Evolutionary conservation across 2,329 filamentous ascomycete species (phyloP).

Genomic region (Fusarium robinianum): DNA sequence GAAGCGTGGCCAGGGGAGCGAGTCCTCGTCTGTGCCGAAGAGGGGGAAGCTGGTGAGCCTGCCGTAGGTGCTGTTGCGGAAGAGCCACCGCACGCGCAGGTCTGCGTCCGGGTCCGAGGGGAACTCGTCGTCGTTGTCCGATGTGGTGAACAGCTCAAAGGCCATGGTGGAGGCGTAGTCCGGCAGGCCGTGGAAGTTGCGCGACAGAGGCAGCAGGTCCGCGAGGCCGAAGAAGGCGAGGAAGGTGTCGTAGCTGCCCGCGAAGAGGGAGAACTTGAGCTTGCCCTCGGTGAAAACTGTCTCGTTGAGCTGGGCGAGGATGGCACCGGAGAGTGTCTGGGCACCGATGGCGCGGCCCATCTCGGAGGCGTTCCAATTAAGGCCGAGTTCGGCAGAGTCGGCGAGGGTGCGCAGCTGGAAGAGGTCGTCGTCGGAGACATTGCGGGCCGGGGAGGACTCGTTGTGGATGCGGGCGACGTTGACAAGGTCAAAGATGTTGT

Average conservation of each 20-base stretch:
- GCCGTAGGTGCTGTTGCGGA: constrained; percentile 42
- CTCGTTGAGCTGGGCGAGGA: constrained; percentile 40
- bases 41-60: constrained; percentile 38
- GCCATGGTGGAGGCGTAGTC: constrained; percentile 44
- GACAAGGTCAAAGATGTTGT: constrained; percentile 44
- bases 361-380: constrained; percentile 40
- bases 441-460: constrained; percentile 36
- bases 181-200: constrained; percentile 41
- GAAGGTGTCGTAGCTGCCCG: constrained; percentile 44
- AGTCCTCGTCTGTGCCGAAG: constrained; percentile 37
- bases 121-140: constrained; percentile 29
- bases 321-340: constrained; percentile 38
- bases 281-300: constrained; percentile 38
- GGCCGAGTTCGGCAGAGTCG: constrained; percentile 40
- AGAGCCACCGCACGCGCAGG: constrained; percentile 41
- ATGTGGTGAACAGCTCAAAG: constrained; percentile 42
- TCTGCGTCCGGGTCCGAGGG: constrained; percentile 33
- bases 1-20: constrained; percentile 38
- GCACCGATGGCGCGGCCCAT: constrained; percentile 39
- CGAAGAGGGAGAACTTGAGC: constrained; percentile 42
- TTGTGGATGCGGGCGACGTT: constrained; percentile 44
- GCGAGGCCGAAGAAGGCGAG: constrained; percentile 43
- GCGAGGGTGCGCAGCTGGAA: constrained; percentile 41
- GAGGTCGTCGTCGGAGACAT: constrained; percentile 41
- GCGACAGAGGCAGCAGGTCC: constrained; percentile 34